These are phyloP conservation scores for Pterulicium gracile DNA, from an alignment of 1,284 basidiomycete genomes.

Conservation along the genomic window DNA sequence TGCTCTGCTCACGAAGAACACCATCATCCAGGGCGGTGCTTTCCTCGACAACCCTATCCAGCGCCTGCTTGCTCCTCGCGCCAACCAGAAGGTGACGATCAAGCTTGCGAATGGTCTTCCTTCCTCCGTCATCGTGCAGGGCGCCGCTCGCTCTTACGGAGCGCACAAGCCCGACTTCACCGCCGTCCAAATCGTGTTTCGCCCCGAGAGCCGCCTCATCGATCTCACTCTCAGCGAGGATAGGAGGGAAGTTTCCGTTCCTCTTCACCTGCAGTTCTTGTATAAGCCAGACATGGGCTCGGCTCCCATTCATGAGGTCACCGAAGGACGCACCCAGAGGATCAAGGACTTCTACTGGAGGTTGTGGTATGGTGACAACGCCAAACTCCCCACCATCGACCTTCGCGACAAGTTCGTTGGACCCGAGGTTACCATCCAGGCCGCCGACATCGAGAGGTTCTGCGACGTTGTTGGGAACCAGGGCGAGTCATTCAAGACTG, in stretches of 20 bases:
- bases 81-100: conserved; percentile 69
- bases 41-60: conserved; percentile 89
- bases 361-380: conserved; percentile 87
- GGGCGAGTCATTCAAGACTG: conserved; percentile 81
- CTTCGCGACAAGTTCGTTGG: conserved; percentile 75
- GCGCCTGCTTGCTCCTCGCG: conserved; percentile 78
- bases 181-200: conserved; percentile 69
- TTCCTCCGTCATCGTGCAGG: conserved; percentile 53
- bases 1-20: conserved; percentile 75
- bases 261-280: conserved; percentile 73
- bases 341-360: conserved; percentile 98
- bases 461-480: conserved; percentile 92
- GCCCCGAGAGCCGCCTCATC: conserved; percentile 48
- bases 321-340: conserved; percentile 75
- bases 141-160: conserved; percentile 76
- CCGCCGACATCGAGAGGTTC: conserved; percentile 76
- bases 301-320: conserved; percentile 90
- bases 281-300: conserved; percentile 87
- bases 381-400: conserved; percentile 63
- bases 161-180: conserved; percentile 70
- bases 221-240: conserved; percentile 80
- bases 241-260: conserved; percentile 66
- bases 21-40: conserved; percentile 74
- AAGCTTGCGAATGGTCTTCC: conserved; percentile 35
- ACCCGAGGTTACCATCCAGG: conserved; percentile 73